These are phyloP conservation scores for Aeschynomene evenia DNA, from an alignment of 306 rosid genomes.

Conservation along the genomic window DNA sequence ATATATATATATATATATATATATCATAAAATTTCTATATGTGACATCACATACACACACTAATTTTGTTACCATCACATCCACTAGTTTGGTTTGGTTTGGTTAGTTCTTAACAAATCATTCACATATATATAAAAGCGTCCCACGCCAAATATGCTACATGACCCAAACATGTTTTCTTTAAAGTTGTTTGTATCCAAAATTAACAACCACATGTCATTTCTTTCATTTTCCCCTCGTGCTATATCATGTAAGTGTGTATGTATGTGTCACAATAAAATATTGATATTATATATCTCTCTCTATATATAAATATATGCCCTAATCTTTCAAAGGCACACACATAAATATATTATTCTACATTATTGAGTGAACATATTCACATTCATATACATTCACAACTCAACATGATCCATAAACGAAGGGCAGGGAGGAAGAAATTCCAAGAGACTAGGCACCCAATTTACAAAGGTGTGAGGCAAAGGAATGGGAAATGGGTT, in stretches of 20 bases:
- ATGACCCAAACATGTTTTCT: not conserved
- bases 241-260: not conserved
- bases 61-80: not conserved
- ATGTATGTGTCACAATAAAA: not conserved
- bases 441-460: conserved; percentile 78
- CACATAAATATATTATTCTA: too few species aligned
- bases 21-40: not conserved
- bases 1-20: too few species aligned
- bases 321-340: not conserved
- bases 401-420: conserved; percentile 35
- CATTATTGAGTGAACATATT: not conserved
- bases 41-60: not conserved
- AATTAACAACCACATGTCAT: not conserved
- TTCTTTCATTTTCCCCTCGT: not conserved
- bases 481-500: conserved; percentile 77
- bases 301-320: too few species aligned
- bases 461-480: conserved; percentile 60
- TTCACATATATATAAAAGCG: not conserved
- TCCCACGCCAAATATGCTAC: not conserved
- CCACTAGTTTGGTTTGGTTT: too few species aligned
- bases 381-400: too few species aligned
- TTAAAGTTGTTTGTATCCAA: not conserved
- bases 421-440: conserved; percentile 65
- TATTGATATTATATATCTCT: too few species aligned
- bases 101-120: not conserved